Conservation (phyloP, 306 rosid genomes). For the Oemleria cerasiformis region DNA sequence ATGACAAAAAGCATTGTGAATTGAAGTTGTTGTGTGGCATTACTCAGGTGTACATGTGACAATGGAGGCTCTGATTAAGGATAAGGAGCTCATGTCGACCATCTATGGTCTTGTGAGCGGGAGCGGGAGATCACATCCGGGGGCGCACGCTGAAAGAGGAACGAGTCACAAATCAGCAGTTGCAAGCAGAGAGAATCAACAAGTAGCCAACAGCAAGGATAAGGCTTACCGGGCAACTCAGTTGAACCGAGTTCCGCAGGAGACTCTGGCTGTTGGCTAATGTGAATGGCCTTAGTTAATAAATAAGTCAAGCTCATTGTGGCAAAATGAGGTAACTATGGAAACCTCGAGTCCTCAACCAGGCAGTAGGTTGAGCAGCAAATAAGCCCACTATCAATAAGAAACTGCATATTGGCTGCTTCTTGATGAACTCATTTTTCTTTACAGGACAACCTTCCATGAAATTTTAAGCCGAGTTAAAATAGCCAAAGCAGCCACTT, state of each 20-base stretch:
- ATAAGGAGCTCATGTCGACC: constrained; percentile 48
- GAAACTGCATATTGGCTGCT: background rate
- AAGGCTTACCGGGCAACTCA: constrained; percentile 27
- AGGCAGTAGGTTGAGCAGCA: background rate
- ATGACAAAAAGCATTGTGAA: background rate
- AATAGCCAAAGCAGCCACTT: too few species aligned
- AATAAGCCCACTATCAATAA: background rate
- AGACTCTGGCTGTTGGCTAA: constrained; percentile 39
- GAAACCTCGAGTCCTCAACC: too few species aligned
- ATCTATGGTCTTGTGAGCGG: constrained; percentile 61
- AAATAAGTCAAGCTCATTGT: background rate
- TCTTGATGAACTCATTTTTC: background rate
- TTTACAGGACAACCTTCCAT: background rate
- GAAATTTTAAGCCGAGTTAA: background rate
- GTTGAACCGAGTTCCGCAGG: constrained; percentile 30
- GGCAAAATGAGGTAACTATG: background rate
- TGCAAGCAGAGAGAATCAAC: constrained; percentile 32
- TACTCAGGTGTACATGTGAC: constrained; percentile 79
- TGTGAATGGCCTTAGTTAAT: background rate
- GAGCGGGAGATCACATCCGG: constrained; percentile 72
- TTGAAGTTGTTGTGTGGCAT: constrained; percentile 3
- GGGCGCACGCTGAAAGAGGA: constrained; percentile 32
- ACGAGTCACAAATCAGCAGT: constrained; percentile 20
- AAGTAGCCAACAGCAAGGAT: constrained; percentile 22
- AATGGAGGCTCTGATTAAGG: constrained; percentile 72